phyloP scores from a whole-genome alignment of 805 yeast genomes.

The Metschnikowia peoriensis region DNA sequence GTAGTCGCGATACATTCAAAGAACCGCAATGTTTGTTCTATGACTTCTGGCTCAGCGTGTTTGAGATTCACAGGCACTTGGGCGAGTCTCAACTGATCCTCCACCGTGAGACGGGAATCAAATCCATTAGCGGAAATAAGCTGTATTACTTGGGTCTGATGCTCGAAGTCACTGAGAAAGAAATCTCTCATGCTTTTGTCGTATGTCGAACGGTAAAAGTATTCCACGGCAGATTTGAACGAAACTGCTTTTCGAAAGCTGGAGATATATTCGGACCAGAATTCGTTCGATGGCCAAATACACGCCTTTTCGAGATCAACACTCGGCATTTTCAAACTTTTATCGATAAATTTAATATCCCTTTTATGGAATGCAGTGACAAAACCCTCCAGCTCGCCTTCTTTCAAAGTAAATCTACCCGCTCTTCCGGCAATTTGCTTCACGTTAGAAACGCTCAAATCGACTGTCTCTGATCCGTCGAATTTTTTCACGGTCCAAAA shows the following conservation, averaged over 20 bases:
- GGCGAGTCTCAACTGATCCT: conserved; percentile 56
- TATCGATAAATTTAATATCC: conserved; percentile 45
- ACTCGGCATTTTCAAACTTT: conserved; percentile 51
- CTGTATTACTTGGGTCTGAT: conserved; percentile 40
- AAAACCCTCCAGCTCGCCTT: conserved; percentile 41
- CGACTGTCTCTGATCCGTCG: conserved; percentile 54
- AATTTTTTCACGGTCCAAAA: conserved; percentile 69
- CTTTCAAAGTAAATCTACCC: conserved; percentile 59
- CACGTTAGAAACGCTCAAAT: conserved; percentile 60
- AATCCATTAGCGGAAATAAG: conserved; percentile 39
- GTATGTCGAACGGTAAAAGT: conserved; percentile 44
- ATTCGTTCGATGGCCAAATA: conserved; percentile 75
- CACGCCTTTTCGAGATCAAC: conserved; percentile 57
- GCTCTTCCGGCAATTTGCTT: conserved; percentile 98
- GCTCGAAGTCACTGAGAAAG: conserved; percentile 37
- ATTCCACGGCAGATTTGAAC: conserved; percentile 45
- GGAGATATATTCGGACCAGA: conserved; percentile 66
- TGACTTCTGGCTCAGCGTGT: conserved; percentile 33
- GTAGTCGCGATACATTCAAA: conserved; percentile 55
- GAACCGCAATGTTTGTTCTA: conserved; percentile 43
- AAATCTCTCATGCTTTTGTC: conserved; percentile 24
- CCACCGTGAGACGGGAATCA: conserved; percentile 36
- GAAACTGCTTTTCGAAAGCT: conserved; percentile 53
- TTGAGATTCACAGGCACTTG: conserved; percentile 56
- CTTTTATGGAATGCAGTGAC: conserved; percentile 51